A percentile compares a stretch with the other conserved stretches of the same genome.
phyloP scores from a whole-genome alignment of 2,329 filamentous ascomycete genomes.

The Stagonosporopsis cucurbitacearum region DNA sequence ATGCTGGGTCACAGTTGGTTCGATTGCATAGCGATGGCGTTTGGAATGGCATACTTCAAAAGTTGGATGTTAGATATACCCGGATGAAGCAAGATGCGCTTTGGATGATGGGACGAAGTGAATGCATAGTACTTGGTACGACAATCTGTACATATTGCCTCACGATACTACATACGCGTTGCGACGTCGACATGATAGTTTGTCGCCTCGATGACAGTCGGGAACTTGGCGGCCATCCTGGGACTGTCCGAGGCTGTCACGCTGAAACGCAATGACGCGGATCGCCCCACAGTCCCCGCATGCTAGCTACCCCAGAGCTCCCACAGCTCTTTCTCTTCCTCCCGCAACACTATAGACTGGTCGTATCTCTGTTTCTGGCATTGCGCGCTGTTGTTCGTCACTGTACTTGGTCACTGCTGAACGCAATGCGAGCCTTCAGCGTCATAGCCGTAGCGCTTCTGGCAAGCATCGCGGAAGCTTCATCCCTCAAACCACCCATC shows the following conservation, averaged over 20 bases:
- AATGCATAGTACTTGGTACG: constrained; percentile 18
- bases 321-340: constrained; percentile 3
- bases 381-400: not conserved
- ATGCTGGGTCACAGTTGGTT: not conserved
- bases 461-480: constrained; percentile 55
- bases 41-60: constrained; percentile 20
- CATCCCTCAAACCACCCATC: constrained; percentile 61
- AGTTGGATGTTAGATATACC: constrained; percentile 19
- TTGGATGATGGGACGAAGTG: constrained; percentile 33
- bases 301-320: constrained; percentile 14
- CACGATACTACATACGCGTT: not conserved
- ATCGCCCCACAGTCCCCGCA: constrained; percentile 15
- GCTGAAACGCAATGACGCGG: constrained; percentile 17
- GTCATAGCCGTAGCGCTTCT: constrained; percentile 46
- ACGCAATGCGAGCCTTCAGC: constrained; percentile 38
- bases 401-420: not conserved
- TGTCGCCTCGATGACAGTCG: not conserved
- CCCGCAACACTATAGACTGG: not conserved
- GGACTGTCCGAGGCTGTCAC: not conserved
- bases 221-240: not conserved
- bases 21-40: constrained; percentile 48
- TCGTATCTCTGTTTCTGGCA: not conserved
- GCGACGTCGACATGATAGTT: not conserved
- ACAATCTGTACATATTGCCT: not conserved
- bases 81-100: constrained; percentile 28